A percentile compares a stretch with the other conserved stretches of the same genome.
phyloP scores from a whole-genome alignment of 192 early-diverging fungal species.

The Neocallimastix lanati region DNA sequence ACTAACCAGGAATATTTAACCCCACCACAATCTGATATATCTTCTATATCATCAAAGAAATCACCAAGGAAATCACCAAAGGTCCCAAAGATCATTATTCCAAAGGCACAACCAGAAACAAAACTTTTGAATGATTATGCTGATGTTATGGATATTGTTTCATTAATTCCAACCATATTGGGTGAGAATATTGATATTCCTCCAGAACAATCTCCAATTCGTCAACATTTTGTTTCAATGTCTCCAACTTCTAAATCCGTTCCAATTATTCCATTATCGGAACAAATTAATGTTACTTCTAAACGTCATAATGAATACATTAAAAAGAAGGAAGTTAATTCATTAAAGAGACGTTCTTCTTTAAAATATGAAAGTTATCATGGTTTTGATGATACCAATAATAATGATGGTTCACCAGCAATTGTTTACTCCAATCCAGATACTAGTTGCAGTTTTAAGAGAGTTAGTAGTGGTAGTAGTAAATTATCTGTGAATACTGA shows the following conservation, averaged over 20 bases:
- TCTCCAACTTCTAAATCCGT: background rate
- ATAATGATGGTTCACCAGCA: background rate
- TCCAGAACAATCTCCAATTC: background rate
- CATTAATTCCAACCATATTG: background rate
- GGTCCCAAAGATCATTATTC: background rate
- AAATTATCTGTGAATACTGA: background rate
- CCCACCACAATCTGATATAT: background rate
- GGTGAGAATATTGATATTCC: background rate
- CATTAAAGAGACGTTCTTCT: background rate
- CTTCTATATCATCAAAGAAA: too few species aligned
- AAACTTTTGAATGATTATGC: background rate
- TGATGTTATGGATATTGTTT: background rate
- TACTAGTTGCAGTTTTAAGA: background rate
- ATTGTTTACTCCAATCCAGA: background rate
- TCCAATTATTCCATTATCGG: background rate
- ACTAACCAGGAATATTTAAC: background rate
- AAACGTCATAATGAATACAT: background rate
- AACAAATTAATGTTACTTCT: background rate
- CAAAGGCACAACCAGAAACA: background rate
- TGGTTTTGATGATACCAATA: background rate
- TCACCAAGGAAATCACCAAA: background rate
- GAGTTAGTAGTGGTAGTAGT: background rate
- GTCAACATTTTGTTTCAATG: background rate
- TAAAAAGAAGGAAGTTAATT: background rate
- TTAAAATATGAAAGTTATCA: background rate